Percentiles rank a stretch among this genome's conserved stretches.
Conservation (phyloP, 352 stramenopile species). For the Phytopythium vexans region DNA sequence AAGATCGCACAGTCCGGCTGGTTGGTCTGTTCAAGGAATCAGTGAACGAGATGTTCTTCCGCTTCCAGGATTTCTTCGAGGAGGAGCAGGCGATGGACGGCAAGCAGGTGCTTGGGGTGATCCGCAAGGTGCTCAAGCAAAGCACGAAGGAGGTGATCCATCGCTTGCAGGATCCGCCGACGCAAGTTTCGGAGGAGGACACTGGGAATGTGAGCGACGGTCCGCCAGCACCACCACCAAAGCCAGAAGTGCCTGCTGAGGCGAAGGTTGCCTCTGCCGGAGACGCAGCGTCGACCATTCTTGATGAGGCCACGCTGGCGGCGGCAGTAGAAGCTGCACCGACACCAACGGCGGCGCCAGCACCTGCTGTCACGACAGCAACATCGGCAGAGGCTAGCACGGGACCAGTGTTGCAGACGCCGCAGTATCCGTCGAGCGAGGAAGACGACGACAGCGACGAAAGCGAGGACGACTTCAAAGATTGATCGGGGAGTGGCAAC, state of each 20-base stretch:
- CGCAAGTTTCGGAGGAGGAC: conserved; percentile 17
- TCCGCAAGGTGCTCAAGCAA: conserved; percentile 78
- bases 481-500: conserved; percentile 6
- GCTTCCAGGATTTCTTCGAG: conserved; percentile 80
- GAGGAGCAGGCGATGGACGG: conserved; percentile 52
- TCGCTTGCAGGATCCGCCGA: conserved; percentile 35
- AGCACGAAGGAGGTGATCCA: conserved; percentile 71
- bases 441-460: conserved; percentile 22
- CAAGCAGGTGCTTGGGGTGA: conserved; percentile 66
- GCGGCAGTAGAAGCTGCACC: conserved; percentile 4
- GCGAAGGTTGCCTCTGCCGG: background rate
- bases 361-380: conserved; percentile 1
- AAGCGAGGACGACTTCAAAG: conserved; percentile 24
- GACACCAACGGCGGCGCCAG: background rate
- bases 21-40: conserved; percentile 68
- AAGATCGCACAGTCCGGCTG: conserved; percentile 21
- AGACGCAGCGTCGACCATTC: conserved; percentile 5
- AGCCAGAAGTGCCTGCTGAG: conserved; percentile 5
- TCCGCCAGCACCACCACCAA: conserved; percentile 25
- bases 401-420: conserved; percentile 6
- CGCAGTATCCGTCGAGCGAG: conserved; percentile 25
- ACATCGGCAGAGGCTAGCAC: background rate
- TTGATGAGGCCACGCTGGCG: conserved; percentile 4
- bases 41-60: conserved; percentile 82
- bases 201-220: conserved; percentile 35